phyloP scores from a whole-genome alignment of 208 protist genomes.

The Crithidia bombi region DNA sequence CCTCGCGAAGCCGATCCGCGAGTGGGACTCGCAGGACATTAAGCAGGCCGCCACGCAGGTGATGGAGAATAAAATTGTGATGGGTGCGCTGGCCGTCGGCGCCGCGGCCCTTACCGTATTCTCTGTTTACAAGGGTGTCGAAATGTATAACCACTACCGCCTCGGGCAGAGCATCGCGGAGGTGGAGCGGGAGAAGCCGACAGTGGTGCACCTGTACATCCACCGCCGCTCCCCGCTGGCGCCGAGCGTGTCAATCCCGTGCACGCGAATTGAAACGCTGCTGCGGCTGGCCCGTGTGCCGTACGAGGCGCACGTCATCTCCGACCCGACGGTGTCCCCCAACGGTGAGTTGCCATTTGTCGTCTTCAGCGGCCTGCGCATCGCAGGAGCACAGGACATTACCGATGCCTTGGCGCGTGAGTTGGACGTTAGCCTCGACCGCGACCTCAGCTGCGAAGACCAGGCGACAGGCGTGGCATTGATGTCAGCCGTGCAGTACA shows the following conservation, averaged over 20 bases:
- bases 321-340: conserved; percentile 38
- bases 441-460: conserved; percentile 32
- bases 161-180: conserved; percentile 33
- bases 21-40: conserved; percentile 12
- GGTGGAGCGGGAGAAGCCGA: conserved; percentile 31
- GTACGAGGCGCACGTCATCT: conserved; percentile 48
- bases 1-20: conserved; percentile 9
- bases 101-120: conserved; percentile 50
- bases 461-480: conserved; percentile 44
- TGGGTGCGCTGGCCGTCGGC: conserved; percentile 34
- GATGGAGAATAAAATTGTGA: conserved; percentile 25
- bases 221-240: conserved; percentile 40
- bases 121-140: conserved; percentile 48
- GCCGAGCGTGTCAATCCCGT: conserved; percentile 45
- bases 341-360: conserved; percentile 50
- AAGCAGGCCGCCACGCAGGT: conserved; percentile 15
- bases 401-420: conserved; percentile 35
- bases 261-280: conserved; percentile 59
- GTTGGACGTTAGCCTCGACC: conserved; percentile 44
- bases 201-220: conserved; percentile 54
- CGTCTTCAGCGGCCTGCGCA: conserved; percentile 28
- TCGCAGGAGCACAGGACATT: conserved; percentile 35
- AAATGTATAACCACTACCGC: conserved; percentile 47
- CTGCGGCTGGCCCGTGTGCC: conserved; percentile 52
- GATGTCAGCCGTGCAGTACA: conserved; percentile 38